Base-by-base conservation (phyloP, 2,329 filamentous ascomycete genomes). In the Nannizziopsis barbatae region DNA sequence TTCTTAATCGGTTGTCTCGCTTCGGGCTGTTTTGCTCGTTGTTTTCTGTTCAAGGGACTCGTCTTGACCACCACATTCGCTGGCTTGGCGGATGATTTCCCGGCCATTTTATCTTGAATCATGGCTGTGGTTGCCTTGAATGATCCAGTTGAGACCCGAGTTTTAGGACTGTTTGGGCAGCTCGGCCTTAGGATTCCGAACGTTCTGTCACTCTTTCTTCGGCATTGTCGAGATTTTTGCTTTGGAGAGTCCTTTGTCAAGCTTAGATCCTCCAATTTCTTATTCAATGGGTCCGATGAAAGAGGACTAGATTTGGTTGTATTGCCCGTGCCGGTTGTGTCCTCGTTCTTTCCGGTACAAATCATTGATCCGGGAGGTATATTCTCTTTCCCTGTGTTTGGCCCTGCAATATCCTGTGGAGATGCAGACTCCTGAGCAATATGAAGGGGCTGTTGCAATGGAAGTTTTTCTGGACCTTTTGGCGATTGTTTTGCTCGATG, bases 331-430 rank as follows among this genome's bases (percentile, higher is more conserved):
- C 53, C 52, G 22, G 36, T 42, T 18, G 36, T 39, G 30, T 58
- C 59, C 1, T 48, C 51, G 30, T 60, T 58, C 41, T 54, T 42
- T 9, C 17, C 32, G 17, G 38, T 20, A 32, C 47, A 33, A 11
- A 56, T 17, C 10, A 57, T 27, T 30, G 53, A 45, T 3, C 71
- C 71, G 1, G 77, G 79, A 11, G 77, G 77, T 4, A 80, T 57
- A 53, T 82, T 83, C 59, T 82, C 79, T 56, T 83, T 83, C 5
- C 79, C 79, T 3, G 71, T 71, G 31, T 75, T 75, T 42, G 70
- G 69, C 18, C 76, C 77, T 50, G 66, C 57, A n/a, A 74, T 58
- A 55, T 79, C 74, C 38, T 65, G 57, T 14, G 62, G 59, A 36
- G 65, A 62, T 3, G 64, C 63, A 6, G 61, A 57, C 41, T 68